Evolutionary conservation across 352 stramenopile genomes (phyloP).

Genomic region (Globisporangium lucens): DNA sequence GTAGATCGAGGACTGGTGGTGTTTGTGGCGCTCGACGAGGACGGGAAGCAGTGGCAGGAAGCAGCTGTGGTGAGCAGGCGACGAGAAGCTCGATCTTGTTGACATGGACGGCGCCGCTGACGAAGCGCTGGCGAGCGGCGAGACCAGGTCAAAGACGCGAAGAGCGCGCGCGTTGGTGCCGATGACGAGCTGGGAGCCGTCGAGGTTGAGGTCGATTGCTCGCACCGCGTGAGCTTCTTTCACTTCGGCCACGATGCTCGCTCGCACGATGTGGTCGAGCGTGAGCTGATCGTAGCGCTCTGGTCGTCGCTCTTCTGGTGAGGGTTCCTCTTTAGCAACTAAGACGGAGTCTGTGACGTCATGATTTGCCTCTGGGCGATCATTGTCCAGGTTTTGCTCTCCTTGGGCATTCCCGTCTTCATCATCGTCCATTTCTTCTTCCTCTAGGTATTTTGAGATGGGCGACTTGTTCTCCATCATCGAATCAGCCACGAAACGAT

Average conservation of each 20-base stretch:
- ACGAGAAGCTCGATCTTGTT: neutral
- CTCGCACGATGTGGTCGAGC: slow-evolving; percentile 39
- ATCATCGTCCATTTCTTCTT: neutral
- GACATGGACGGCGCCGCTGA: neutral
- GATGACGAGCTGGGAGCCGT: slow-evolving; percentile 43
- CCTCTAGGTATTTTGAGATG: slow-evolving; percentile 6
- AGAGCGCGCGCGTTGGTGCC: slow-evolving; percentile 61
- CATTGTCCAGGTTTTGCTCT: neutral
- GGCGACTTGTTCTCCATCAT: slow-evolving; percentile 1
- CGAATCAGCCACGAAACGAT: neutral
- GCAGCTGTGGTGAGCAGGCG: slow-evolving; percentile 16
- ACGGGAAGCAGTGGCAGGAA: slow-evolving; percentile 50
- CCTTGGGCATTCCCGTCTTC: neutral
- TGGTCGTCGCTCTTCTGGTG: neutral
- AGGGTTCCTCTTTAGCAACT: neutral
- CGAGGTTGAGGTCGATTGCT: slow-evolving; percentile 40
- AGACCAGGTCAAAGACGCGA: slow-evolving; percentile 44
- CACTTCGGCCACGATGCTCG: slow-evolving; percentile 47
- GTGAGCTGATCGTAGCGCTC: slow-evolving; percentile 36
- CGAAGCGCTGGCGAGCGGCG: slow-evolving; percentile 6
- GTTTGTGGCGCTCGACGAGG: slow-evolving; percentile 52
- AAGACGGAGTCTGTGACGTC: neutral
- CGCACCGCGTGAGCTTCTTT: slow-evolving; percentile 55
- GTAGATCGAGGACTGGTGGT: slow-evolving; percentile 58
- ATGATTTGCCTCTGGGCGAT: neutral